A percentile compares a stretch with the other conserved stretches of the same genome.
phyloP scores from a whole-genome alignment of 2,329 filamentous ascomycete species.

The Aspergillus melleus region DNA sequence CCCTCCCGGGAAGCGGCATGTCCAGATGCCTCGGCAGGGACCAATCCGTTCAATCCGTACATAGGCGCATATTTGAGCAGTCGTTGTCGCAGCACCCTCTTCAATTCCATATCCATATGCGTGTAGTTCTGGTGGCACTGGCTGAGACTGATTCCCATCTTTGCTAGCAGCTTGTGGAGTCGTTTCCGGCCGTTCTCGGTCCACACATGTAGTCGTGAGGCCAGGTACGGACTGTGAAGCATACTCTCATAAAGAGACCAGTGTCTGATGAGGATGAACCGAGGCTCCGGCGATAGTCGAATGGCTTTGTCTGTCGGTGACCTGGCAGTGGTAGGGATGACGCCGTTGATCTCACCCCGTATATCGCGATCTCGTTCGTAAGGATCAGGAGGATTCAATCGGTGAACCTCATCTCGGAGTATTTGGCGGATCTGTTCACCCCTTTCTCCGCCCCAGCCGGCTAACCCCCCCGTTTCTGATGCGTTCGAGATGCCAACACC shows the following conservation, averaged over 20 bases:
- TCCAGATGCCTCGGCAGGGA: slow-evolving; percentile 74
- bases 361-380: slow-evolving; percentile 60
- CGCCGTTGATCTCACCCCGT: slow-evolving; percentile 68
- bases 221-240: slow-evolving; percentile 94
- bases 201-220: slow-evolving; percentile 90
- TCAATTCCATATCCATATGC: slow-evolving; percentile 98
- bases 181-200: slow-evolving; percentile 84
- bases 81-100: slow-evolving; percentile 79
- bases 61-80: slow-evolving; percentile 88
- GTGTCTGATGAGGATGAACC: slow-evolving; percentile 87
- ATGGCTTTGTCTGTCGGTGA: slow-evolving; percentile 92
- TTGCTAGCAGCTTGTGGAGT: slow-evolving; percentile 89
- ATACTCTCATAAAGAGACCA: slow-evolving; percentile 99
- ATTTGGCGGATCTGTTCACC: slow-evolving; percentile 83
- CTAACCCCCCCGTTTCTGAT: slow-evolving; percentile 54
- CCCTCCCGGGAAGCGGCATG: slow-evolving; percentile 77
- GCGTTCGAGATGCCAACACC: slow-evolving; percentile 67
- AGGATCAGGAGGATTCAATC: slow-evolving; percentile 77
- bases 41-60: slow-evolving; percentile 91
- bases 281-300: slow-evolving; percentile 86
- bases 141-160: slow-evolving; percentile 93
- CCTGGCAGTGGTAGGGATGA: slow-evolving; percentile 83
- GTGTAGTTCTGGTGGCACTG: slow-evolving; percentile 96
- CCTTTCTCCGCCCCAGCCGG: slow-evolving; percentile 78
- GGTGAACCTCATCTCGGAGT: slow-evolving; percentile 87